Evolutionary conservation across 192 early-diverging fungal genomes (phyloP), one percentile per base, ranked within the genome.

Genomic region (Funneliformis geosporum): DNA sequence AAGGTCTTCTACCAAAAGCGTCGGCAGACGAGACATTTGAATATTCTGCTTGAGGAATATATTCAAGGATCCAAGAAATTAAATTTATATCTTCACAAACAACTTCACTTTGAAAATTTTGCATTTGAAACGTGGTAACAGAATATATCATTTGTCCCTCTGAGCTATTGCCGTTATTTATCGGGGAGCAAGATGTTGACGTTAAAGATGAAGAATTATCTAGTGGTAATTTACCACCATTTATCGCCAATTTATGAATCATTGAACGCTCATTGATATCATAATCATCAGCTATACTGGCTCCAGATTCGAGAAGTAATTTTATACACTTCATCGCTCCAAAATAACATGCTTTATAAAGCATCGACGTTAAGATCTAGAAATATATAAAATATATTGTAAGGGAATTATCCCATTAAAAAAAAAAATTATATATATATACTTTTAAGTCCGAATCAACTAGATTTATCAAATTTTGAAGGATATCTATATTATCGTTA

Each of bases 181-280:
- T 55, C 18, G 50, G 11, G 46, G 46, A 47, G 2, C 11, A 59
- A 55, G 23, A 38, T 43, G 55, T 0, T 38, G 27, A 3, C 21
- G 33, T 11, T 40, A 33, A 47, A 8, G 23, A 68, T 27, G 12
- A 77, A 21, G 18, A 60, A 27, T 39, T 75, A 33, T 39, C 78
- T 72, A 10, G 8, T n/a, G 81, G 50, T 38, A 89, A 77, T 25
- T 27, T 78, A 12, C 87, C 86, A 16, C 88, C 89, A 60, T 84
- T 81, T 59, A 91, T 85, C 2, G 81, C 83, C 33, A 90, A 80
- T 75, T 75, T 85, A 71, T 93, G 92, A 12, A 93, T 40, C 8
- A 92, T 70, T 43, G 88, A 89, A 4, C 91, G 87, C 42, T 90
- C 89, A 64, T 92, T 91, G 18, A 93, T 81, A 68, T 90, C 90